Evolutionary conservation across 352 stramenopile genomes (phyloP).

Genomic region (Phytophthora cactorum): DNA sequence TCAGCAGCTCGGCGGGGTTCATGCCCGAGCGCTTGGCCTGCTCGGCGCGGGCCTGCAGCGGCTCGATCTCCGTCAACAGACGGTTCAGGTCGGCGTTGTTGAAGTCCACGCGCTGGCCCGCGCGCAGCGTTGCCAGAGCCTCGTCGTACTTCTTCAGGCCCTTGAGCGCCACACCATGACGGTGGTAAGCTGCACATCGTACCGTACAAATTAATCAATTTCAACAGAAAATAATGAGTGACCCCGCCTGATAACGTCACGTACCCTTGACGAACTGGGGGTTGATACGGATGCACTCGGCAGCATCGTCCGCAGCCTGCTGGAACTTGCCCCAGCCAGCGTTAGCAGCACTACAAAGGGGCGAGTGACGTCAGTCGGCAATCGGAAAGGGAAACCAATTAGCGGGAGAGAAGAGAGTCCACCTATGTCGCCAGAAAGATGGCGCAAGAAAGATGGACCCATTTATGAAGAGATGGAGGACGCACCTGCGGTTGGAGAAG

Average conservation of each 20-base stretch:
- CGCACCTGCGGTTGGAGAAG: constrained; percentile 92
- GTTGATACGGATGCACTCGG: constrained; percentile 92
- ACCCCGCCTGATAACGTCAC: constrained; percentile 10
- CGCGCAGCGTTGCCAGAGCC: constrained; percentile 75
- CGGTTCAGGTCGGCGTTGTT: constrained; percentile 88
- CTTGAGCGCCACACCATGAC: constrained; percentile 93
- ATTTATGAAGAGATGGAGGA: background rate
- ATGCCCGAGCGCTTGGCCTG: constrained; percentile 76
- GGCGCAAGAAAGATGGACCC: background rate
- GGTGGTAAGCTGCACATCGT: constrained; percentile 85
- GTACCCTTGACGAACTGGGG: constrained; percentile 94
- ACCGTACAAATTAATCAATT: constrained; percentile 21
- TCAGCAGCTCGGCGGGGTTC: constrained; percentile 87
- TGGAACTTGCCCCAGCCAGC: constrained; percentile 66
- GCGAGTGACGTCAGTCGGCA: constrained; percentile 6
- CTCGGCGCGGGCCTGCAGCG: constrained; percentile 70
- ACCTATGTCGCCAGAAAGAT: background rate
- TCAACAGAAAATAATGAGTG: constrained; percentile 7
- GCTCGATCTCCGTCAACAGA: constrained; percentile 83
- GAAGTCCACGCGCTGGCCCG: constrained; percentile 81
- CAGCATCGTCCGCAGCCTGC: constrained; percentile 88
- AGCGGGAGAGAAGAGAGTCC: constrained; percentile 2
- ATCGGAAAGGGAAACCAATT: background rate
- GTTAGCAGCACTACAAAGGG: constrained; percentile 65
- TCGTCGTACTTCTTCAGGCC: constrained; percentile 83